Evolutionary conservation across 208 protist genomes (phyloP).

Genomic region (Novymonas esmeraldas): DNA sequence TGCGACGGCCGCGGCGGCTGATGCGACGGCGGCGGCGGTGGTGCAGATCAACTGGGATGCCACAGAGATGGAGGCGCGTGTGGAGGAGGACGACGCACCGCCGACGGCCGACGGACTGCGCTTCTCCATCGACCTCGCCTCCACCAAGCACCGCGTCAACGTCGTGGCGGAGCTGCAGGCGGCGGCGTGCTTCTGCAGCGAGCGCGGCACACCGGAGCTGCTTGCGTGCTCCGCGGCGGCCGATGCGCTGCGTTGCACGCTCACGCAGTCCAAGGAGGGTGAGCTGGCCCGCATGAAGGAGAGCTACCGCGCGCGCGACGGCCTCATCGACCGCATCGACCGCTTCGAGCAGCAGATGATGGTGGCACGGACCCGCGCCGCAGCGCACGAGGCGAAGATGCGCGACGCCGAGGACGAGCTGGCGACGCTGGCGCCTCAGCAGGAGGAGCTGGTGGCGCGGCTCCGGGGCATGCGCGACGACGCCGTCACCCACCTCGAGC

Average conservation of each 20-base stretch:
- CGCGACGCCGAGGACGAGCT: conserved; percentile 47
- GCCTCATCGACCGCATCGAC: conserved; percentile 47
- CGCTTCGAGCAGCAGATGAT: conserved; percentile 53
- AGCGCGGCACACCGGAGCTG: conserved; percentile 26
- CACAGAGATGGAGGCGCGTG: conserved; percentile 22
- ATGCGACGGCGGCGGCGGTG: conserved; percentile 4
- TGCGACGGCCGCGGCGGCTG: too few relatives aligned
- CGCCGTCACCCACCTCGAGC: conserved; percentile 38
- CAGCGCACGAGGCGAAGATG: conserved; percentile 40
- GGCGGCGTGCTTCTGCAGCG: conserved; percentile 53
- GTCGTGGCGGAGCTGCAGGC: conserved; percentile 58
- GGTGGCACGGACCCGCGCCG: conserved; percentile 28
- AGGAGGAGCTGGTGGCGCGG: conserved; percentile 26
- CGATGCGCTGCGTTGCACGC: conserved; percentile 13
- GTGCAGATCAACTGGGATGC: conserved; percentile 42
- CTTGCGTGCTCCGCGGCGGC: conserved; percentile 6
- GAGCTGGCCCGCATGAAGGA: conserved; percentile 63
- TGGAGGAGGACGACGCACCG: conserved; percentile 25
- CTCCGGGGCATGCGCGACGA: conserved; percentile 38
- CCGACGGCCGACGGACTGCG: conserved; percentile 19
- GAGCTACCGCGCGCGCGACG: conserved; percentile 37
- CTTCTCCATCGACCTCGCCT: conserved; percentile 51
- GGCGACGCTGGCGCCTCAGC: conserved; percentile 36
- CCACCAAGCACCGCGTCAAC: conserved; percentile 38
- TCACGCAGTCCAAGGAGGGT: conserved; percentile 46